A percentile compares a stretch with the other conserved stretches of the same genome.
Conservation (phyloP, 805 yeast genomes). For the Metschnikowia cubensis region DNA sequence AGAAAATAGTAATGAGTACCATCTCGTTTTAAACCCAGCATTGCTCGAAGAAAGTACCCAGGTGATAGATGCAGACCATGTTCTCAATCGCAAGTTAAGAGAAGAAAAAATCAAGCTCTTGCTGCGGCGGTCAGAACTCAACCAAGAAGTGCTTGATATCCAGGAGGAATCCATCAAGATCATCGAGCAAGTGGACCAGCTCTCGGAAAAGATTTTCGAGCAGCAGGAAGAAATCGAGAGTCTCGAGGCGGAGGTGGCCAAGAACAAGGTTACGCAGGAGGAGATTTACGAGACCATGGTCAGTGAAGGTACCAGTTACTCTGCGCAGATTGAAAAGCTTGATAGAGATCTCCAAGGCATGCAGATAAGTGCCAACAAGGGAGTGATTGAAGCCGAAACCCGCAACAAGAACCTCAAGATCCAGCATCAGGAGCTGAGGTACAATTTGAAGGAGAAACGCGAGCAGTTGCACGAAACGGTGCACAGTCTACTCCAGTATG, state of each 20-base stretch:
- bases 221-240: constrained; percentile 54
- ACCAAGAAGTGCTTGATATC: constrained; percentile 41
- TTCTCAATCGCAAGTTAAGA: constrained; percentile 44
- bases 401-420: constrained; percentile 48
- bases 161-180: constrained; percentile 57
- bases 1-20: constrained; percentile 28
- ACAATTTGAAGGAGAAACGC: constrained; percentile 45
- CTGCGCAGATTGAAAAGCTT: constrained; percentile 62
- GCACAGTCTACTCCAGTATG: constrained; percentile 53
- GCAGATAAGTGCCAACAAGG: constrained; percentile 47
- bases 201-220: constrained; percentile 53
- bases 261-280: constrained; percentile 51
- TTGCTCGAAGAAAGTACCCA: constrained; percentile 9
- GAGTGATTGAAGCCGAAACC: constrained; percentile 44
- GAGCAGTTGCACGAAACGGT: constrained; percentile 50
- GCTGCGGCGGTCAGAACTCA: constrained; percentile 31
- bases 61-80: constrained; percentile 24
- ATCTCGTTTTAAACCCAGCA: constrained; percentile 31
- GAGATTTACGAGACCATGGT: constrained; percentile 52
- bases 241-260: constrained; percentile 52
- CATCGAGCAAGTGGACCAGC: constrained; percentile 56
- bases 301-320: constrained; percentile 48
- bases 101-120: constrained; percentile 42
- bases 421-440: constrained; percentile 48
- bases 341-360: constrained; percentile 53